These are phyloP conservation scores for Diplodia mutila DNA, from an alignment of 2,329 filamentous ascomycete species.

Conservation along the genomic window DNA sequence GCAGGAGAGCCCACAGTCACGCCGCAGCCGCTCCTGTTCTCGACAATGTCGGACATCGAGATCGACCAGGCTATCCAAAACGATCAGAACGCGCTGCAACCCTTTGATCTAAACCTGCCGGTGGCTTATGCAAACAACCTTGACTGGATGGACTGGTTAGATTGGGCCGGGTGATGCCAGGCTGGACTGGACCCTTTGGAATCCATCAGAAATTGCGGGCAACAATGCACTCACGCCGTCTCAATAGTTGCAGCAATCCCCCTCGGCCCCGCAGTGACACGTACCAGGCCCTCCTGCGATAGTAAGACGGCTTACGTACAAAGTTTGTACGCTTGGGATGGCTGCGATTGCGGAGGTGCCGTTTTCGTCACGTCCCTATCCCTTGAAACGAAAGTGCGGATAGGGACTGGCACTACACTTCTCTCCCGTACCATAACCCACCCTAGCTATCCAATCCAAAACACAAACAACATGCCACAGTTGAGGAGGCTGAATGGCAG, in stretches of 20 bases:
- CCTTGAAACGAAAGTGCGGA: not conserved
- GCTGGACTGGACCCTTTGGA: not conserved
- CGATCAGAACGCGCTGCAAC: conserved; percentile 61
- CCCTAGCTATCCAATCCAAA: not conserved
- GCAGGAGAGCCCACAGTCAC: conserved; percentile 37
- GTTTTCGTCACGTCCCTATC: not conserved
- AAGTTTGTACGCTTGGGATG: not conserved
- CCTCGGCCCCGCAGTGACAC: not conserved
- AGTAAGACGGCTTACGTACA: not conserved
- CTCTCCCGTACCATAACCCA: not conserved
- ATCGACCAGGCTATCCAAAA: conserved; percentile 68
- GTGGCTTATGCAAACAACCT: conserved; percentile 55
- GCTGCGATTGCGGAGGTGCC: not conserved
- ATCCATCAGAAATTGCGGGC: not conserved
- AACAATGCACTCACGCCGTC: not conserved
- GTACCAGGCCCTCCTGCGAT: not conserved
- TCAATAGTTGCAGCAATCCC: not conserved
- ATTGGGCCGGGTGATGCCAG: conserved; percentile 14
- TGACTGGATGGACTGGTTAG: conserved; percentile 26
- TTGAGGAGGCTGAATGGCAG: not conserved
- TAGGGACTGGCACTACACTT: not conserved
- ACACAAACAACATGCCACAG: not conserved
- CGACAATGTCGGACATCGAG: conserved; percentile 71
- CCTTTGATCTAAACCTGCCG: conserved; percentile 59
- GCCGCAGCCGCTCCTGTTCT: conserved; percentile 63